Evolutionary conservation across 1,284 basidiomycete species (phyloP), one percentile per base, ranked within the genome.

Genomic region (Rhodotorula mucilaginosa): DNA sequence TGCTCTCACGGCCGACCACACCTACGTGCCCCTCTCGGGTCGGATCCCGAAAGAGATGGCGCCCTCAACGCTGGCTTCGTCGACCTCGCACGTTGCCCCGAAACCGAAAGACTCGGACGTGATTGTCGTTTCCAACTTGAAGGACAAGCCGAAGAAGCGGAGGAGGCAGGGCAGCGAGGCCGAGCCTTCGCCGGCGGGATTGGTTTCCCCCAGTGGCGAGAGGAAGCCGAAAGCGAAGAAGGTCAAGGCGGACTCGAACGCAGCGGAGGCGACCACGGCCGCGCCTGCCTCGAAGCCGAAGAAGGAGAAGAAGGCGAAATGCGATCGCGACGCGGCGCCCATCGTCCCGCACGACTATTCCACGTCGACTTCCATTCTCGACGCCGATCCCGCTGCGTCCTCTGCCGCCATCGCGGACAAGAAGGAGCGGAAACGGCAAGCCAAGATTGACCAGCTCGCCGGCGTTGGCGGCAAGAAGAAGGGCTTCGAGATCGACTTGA

Each of bases 291-390:
- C 69, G 48, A 74, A 54, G 60, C 74, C 78, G 68, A 68, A 73
- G 48, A 70, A 75, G 51, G 70, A 77, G 31, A 77, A 72, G 71
- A 72, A 74, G 71, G 67, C 62, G 57, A 72, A 73, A 72, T 58
- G 2, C 16, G 5, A 29, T 6, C 19, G 46, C n/a, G 15, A n/a
- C 15, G 21, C 44, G 6, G 44, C 60, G 5, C 26, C 31, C 48
- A 47, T 72, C 54, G 85, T 85, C 60, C 83, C 83, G 52, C 94
- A 93, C 79, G 91, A 93, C 82, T 95, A 93, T 80, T 82, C 85
- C 4, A 81, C 84, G 7, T 87, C 86, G 56, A 87, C 90, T 16
- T 93, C 92, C 79, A 86, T 94, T 67, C 82, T 96, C 72, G 93
- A 96, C 78, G 79, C 81, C 12, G 59, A 68, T n/a, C 70, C 73